These are phyloP conservation scores for Mucuna pruriens DNA, from an alignment of 306 rosid genomes.

Conservation along the genomic window DNA sequence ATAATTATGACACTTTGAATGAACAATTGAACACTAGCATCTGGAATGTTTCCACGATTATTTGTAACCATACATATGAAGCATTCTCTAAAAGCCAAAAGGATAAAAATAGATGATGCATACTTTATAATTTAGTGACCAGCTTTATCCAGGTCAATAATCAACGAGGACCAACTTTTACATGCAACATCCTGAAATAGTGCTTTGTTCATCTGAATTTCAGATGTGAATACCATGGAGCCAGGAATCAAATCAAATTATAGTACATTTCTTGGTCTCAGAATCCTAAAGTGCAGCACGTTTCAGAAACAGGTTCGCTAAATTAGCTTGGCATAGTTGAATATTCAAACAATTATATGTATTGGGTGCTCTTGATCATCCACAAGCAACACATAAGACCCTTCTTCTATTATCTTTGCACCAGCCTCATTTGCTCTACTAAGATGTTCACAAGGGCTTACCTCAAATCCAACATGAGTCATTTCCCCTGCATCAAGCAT, in stretches of 20 bases:
- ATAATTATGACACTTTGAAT: neutral
- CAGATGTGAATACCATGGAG: slow-evolving; percentile 1
- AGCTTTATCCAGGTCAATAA: neutral
- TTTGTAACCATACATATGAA: neutral
- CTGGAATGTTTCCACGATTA: neutral
- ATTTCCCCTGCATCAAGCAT: slow-evolving; percentile 65
- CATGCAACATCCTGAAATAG: neutral
- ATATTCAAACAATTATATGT: slow-evolving; percentile 59
- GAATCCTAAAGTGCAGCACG: neutral
- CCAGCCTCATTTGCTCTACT: slow-evolving; percentile 80
- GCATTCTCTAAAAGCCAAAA: neutral
- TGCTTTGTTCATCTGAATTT: neutral
- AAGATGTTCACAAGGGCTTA: slow-evolving; percentile 83
- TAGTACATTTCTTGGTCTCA: slow-evolving; percentile 18
- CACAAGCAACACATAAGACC: slow-evolving; percentile 68
- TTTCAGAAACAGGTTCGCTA: neutral
- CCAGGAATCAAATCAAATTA: neutral
- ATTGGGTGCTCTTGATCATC: slow-evolving; percentile 77
- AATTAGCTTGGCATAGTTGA: slow-evolving; percentile 10
- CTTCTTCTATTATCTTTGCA: slow-evolving; percentile 73
- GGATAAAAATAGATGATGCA: neutral
- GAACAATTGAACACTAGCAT: neutral
- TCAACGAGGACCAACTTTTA: neutral
- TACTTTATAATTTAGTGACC: neutral
- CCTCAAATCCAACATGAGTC: slow-evolving; percentile 55